Evolutionary conservation across 331 rosid genomes (phyloP), one percentile per base, ranked within the genome.

Genomic region (Malus hybrid): DNA sequence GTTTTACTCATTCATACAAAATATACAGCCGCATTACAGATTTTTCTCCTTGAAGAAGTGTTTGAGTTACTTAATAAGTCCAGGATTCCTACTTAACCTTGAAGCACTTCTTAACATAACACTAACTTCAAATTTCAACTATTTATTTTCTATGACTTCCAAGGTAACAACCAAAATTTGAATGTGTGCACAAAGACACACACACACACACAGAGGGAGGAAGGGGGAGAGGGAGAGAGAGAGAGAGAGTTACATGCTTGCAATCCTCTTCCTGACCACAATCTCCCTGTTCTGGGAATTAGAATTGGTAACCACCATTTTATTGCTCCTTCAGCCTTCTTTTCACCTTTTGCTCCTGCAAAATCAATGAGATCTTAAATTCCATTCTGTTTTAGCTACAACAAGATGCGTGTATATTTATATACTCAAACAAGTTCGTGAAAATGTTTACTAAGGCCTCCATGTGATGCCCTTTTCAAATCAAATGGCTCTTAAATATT

Each of bases 261-360:
- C 78, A 63, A 93, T 93, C 86, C 95, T 83, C 84, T 76, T 91
- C 86, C 97, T 88, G 83, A 91, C 81, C 36, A 80, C 73, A 8
- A 88, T 70, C 90, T 93, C 97, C 85, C 73, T 90, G 64, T 74
- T 77, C 72, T 88, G 88, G 68, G 96, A 83, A 86, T 86, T 91
- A 68, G 80, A 79, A 63, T 85, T 86, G 31, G 93, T 56, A 75
- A 87, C 71, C 79, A 88, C 93, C 97, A 94, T 91, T 69, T 68
- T 29, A 59, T 61, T 9, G 16, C 48, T 15, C 14, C 60, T 48
- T 3, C 61, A 44, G 55, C 74, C 55, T 20, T 28, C 39, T n/a
- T 28, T 10, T 67, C 19, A 32, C 57, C 65, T 29, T 72, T n/a
- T 7, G 20, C 61, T 64, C 48, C 66, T 73, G 67, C 60, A 72